phyloP scores from a whole-genome alignment of 257 asterid species.

The Fraxinus anomala region DNA sequence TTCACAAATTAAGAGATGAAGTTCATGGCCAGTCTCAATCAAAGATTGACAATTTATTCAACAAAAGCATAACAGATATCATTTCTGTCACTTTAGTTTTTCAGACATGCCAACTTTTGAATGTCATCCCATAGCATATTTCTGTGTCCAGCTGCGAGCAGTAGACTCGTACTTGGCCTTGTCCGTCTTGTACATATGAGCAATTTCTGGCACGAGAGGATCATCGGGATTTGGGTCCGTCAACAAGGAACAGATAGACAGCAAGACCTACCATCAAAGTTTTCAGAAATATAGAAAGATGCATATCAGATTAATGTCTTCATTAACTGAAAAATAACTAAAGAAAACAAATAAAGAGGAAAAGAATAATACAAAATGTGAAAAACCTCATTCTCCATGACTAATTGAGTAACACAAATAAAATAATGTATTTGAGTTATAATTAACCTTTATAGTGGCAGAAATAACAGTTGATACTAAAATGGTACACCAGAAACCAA shows the following conservation, averaged over 20 bases:
- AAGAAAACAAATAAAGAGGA: neutral
- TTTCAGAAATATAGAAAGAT: neutral
- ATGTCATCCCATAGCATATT: conserved; percentile 75
- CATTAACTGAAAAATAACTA: neutral
- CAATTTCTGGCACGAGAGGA: conserved; percentile 84
- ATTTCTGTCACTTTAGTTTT: conserved; percentile 28
- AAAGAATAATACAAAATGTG: neutral
- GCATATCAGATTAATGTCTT: neutral
- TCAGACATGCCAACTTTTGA: conserved; percentile 20
- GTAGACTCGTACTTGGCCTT: conserved; percentile 72
- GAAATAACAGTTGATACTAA: neutral
- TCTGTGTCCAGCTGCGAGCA: conserved; percentile 94
- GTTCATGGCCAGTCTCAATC: conserved; percentile 26
- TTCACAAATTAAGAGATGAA: conserved; percentile 40
- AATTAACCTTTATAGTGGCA: neutral
- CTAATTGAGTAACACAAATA: neutral
- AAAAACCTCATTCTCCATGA: no score
- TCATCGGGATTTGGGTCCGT: conserved; percentile 88
- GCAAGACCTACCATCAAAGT: conserved; percentile 50
- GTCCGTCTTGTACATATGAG: conserved; percentile 85
- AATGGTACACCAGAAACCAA: neutral
- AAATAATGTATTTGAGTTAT: neutral
- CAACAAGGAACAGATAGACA: conserved; percentile 80
- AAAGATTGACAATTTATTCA: conserved; percentile 28
- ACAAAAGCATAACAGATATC: conserved; percentile 34